Base-by-base conservation (phyloP, 2,329 filamentous ascomycete species). In the Fusarium burgessii region DNA sequence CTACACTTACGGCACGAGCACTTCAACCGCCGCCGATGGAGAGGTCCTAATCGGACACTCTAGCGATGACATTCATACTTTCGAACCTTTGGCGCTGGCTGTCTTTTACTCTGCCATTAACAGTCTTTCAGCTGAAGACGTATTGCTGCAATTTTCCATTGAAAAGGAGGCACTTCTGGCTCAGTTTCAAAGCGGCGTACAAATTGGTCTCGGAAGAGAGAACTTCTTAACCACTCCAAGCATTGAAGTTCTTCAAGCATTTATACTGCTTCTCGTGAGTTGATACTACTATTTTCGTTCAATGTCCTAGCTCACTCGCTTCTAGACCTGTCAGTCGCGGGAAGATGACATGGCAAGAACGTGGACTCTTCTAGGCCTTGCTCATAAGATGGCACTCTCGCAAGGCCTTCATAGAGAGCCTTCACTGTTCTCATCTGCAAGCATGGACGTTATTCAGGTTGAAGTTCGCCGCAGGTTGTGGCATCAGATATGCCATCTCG, bases 301-400 rank as follows among this genome's bases (percentile, higher is more conserved):
- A n/a, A 2, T 5, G 5, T 2, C 15, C 15, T 25, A 14, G 32
- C 33, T 58, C 29, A 51, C 43, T 23, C 11, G 12, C 17, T 12
- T 5, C 2, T 27, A 58, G 55, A 40, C 55, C 36, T 58, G 45
- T 9, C 45, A 58, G 20, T 38, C 55, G 8, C 55, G 55, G 4
- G 55, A 58, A 40, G 33, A 58, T n/a, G 43, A 51, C 9, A 58
- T 58, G 55, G 25, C 55, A 40, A 58, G 23, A 40, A 58, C 55
- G 3, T 58, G 43, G 55, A 23, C 33, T 14, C 45, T 58, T 4
- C 29, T 58, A 9, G 43, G 55, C 6, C n/a, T 58, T 18, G 25
- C 33, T 32, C 10, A 51, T 9, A 58, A 51, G 27, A 51, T 58
- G n/a, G 45, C 55, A 4, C 55, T 58, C 2, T 58, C 45, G 3